A percentile compares a stretch with the other conserved stretches of the same genome.
phyloP scores from a whole-genome alignment of 331 rosid species.

The Rhamnella rubrinervis region DNA sequence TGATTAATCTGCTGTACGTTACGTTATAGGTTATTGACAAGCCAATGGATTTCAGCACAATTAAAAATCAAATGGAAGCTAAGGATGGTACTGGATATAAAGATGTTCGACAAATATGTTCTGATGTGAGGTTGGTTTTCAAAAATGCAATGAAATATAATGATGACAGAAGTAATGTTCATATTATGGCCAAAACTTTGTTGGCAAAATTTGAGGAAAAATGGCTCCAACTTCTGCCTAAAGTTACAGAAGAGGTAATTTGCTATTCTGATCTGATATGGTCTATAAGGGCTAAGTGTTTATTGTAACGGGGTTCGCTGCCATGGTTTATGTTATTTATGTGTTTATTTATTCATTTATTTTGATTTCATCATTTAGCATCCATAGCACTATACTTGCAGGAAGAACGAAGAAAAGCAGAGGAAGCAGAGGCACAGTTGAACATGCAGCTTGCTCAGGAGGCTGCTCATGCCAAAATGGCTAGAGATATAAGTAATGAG shows the following conservation, averaged over 20 bases:
- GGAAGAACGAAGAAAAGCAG: conserved; percentile 80
- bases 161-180: conserved; percentile 84
- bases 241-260: conserved; percentile 84
- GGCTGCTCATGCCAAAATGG: conserved; percentile 77
- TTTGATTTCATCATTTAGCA: conserved; percentile 11
- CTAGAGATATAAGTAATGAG: conserved; percentile 77
- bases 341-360: conserved; percentile 21
- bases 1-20: conserved; percentile 26
- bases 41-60: conserved; percentile 94
- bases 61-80: conserved; percentile 88
- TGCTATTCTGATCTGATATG: conserved; percentile 1
- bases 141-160: conserved; percentile 92
- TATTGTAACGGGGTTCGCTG: conserved; percentile 15
- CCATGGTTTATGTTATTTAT: neutral
- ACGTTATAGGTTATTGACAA: conserved; percentile 79
- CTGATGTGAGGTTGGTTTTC: conserved; percentile 82
- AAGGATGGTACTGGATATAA: conserved; percentile 86
- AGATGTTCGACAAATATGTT: conserved; percentile 70
- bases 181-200: conserved; percentile 90
- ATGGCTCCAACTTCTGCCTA: conserved; percentile 86
- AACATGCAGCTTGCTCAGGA: conserved; percentile 83
- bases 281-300: conserved; percentile 14
- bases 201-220: conserved; percentile 87
- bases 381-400: conserved; percentile 34
- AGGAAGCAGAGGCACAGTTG: conserved; percentile 73